These are phyloP conservation scores for Cyclotella baltica DNA, from an alignment of 108 stramenopile genomes.

Conservation along the genomic window DNA sequence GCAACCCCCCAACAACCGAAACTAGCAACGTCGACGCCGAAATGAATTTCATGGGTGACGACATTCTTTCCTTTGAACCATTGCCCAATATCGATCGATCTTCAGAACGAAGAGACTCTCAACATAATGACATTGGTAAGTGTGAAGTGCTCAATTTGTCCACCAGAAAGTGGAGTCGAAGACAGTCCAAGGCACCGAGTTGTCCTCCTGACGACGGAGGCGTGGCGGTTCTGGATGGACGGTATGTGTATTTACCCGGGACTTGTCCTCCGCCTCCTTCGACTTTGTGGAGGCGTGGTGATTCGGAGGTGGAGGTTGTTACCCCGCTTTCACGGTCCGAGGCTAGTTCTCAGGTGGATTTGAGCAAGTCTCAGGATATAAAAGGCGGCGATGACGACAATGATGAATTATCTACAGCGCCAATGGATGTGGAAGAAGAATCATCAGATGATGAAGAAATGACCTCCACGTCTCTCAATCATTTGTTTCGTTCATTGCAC, in stretches of 20 bases:
- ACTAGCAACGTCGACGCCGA: neutral
- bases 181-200: conserved; percentile 29
- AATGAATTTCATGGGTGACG: conserved; percentile 4
- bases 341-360: conserved; percentile 11
- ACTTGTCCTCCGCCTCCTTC: conserved; percentile 37
- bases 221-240: conserved; percentile 32
- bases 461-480: neutral
- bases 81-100: neutral
- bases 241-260: conserved; percentile 38
- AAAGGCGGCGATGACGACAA: neutral
- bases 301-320: conserved; percentile 10
- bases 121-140: conserved; percentile 12
- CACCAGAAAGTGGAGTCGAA: conserved; percentile 21
- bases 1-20: conserved; percentile 11
- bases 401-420: conserved; percentile 9
- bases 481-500: conserved; percentile 18
- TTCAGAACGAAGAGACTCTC: neutral
- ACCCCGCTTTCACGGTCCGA: conserved; percentile 24
- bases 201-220: conserved; percentile 43
- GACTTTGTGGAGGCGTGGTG: neutral
- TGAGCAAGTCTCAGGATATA: neutral
- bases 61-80: neutral
- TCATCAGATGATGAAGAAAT: conserved; percentile 7
- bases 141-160: conserved; percentile 33
- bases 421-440: conserved; percentile 22